phyloP scores from a whole-genome alignment of 352 stramenopile genomes.

The Pythium aphanidermatum region DNA sequence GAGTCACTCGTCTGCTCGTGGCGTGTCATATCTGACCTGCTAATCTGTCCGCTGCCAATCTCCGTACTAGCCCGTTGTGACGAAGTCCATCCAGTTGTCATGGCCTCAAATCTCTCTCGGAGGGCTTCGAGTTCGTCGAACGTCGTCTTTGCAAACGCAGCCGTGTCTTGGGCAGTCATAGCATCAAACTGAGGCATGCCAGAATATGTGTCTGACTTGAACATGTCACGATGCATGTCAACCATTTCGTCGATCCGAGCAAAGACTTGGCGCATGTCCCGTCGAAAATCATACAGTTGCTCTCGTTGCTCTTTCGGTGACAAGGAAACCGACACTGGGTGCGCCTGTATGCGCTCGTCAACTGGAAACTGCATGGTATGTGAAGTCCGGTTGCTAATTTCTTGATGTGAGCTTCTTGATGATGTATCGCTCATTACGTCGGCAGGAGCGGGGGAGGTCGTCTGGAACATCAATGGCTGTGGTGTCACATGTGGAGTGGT shows the following conservation, averaged over 20 bases:
- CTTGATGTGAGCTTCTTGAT: neutral
- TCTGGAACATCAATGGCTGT: too few relatives aligned
- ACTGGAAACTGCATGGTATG: too few relatives aligned
- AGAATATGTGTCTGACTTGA: slow-evolving; percentile 42
- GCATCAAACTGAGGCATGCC: slow-evolving; percentile 26
- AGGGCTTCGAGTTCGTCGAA: slow-evolving; percentile 41
- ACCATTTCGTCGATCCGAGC: slow-evolving; percentile 59
- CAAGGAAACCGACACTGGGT: too few relatives aligned
- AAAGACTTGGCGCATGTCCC: slow-evolving; percentile 55
- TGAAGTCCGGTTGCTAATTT: too few relatives aligned
- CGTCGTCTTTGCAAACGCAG: slow-evolving; percentile 27
- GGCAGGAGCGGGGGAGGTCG: too few relatives aligned
- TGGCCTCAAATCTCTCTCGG: slow-evolving; percentile 27
- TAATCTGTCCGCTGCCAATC: too few relatives aligned
- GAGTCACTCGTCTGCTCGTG: too few relatives aligned
- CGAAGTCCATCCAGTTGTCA: slow-evolving; percentile 22
- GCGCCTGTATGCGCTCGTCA: too few relatives aligned
- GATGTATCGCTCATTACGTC: neutral
- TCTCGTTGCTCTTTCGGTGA: slow-evolving; percentile 28
- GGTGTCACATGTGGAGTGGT: too few relatives aligned
- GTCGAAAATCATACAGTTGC: slow-evolving; percentile 54
- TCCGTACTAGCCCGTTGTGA: too few relatives aligned
- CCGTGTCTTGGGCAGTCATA: slow-evolving; percentile 21
- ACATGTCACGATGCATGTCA: slow-evolving; percentile 49
- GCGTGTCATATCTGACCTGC: too few relatives aligned